These are phyloP conservation scores for Tetrahymena elliotti DNA, from an alignment of 73 alveolate species.

Conservation along the genomic window DNA sequence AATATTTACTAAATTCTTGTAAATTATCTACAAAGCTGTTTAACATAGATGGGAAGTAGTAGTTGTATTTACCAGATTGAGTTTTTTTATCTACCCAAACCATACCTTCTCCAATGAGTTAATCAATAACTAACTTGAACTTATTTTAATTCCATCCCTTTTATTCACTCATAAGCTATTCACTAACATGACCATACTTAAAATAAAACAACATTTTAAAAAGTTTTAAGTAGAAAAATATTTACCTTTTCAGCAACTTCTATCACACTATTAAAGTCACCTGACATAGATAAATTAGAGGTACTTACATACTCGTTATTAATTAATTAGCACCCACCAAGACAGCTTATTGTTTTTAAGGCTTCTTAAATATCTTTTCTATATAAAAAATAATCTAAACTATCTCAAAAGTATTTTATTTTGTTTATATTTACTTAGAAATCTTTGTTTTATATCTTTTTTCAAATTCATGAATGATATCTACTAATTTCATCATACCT, in stretches of 20 bases:
- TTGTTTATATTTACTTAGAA: neutral
- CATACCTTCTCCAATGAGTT: constrained; percentile 28
- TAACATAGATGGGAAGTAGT: constrained; percentile 26
- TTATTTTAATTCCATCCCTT: constrained; percentile 31
- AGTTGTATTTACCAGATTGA: neutral
- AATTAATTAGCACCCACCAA: constrained; percentile 20
- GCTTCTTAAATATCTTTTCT: constrained; percentile 26
- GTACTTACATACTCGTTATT: constrained; percentile 27
- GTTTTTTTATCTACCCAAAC: constrained; percentile 45
- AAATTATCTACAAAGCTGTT: constrained; percentile 9
- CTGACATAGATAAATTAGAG: constrained; percentile 19
- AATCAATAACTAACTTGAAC: constrained; percentile 8
- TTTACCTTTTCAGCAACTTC: constrained; percentile 34
- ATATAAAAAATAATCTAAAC: neutral
- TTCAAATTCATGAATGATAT: constrained; percentile 5
- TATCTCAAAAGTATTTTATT: neutral
- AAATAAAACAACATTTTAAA: neutral
- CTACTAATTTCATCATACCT: constrained; percentile 23
- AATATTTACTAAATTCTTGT: neutral
- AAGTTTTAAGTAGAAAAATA: neutral
- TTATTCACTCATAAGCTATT: neutral
- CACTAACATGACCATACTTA: constrained; percentile 19
- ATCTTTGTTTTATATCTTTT: constrained; percentile 10
- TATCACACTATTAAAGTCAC: constrained; percentile 7
- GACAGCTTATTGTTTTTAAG: constrained; percentile 5